Conservation (phyloP, 1,284 basidiomycete genomes). For the Heterobasidion occidentale region DNA sequence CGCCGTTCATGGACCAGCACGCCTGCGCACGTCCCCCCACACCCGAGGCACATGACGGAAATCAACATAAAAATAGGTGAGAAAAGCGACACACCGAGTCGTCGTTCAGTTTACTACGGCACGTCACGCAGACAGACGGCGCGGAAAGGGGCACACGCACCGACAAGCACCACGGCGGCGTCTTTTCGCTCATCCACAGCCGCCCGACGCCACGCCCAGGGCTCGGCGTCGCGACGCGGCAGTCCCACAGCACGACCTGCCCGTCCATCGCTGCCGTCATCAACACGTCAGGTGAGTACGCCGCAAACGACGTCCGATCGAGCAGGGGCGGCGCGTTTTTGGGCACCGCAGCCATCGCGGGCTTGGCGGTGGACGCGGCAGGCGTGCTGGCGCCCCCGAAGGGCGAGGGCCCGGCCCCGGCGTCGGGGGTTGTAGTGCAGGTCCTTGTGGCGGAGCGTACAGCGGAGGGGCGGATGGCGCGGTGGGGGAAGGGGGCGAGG, state of each 20-base stretch:
- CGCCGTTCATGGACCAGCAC: conserved; percentile 89
- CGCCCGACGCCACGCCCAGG: conserved; percentile 71
- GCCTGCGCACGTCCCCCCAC: conserved; percentile 43
- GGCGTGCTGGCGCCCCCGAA: conserved; percentile 5
- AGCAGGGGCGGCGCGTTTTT: conserved; percentile 71
- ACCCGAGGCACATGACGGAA: not conserved
- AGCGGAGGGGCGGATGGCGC: conserved; percentile 5
- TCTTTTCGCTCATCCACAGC: conserved; percentile 81
- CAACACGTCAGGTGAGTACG: conserved; percentile 78
- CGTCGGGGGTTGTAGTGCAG: conserved; percentile 1
- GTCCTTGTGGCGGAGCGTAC: not conserved
- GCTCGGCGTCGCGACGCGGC: conserved; percentile 46
- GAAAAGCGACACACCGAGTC: not conserved
- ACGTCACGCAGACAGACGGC: not conserved
- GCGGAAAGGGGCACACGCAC: conserved; percentile 33
- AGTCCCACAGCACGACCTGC: conserved; percentile 89
- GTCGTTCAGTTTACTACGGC: not conserved
- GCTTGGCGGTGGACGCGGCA: conserved; percentile 3
- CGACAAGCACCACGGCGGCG: conserved; percentile 94
- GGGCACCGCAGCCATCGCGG: conserved; percentile 25
- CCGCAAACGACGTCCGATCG: conserved; percentile 47
- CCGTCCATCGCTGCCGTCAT: conserved; percentile 92
- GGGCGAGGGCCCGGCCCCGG: not conserved
- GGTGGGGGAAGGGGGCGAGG: conserved; percentile 5
- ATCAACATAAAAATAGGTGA: not conserved